phyloP scores from a whole-genome alignment of 345 rosid genomes.

The Hibiscus mutabilis region DNA sequence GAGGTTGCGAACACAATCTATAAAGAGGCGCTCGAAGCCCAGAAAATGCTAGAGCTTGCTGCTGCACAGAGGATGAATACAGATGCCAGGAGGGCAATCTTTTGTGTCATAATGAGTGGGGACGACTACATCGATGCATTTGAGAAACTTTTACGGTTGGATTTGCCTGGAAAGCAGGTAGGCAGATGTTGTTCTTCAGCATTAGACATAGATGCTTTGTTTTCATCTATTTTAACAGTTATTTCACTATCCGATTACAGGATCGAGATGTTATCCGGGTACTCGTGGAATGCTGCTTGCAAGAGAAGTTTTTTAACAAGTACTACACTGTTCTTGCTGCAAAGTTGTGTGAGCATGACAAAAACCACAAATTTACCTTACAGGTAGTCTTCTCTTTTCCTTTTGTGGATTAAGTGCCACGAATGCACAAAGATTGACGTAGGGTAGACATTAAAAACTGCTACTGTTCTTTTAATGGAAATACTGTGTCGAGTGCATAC shows the following conservation, averaged over 20 bases:
- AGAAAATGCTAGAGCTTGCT: slow-evolving; percentile 87
- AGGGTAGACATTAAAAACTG: background rate
- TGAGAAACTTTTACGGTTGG: slow-evolving; percentile 78
- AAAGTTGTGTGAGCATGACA: slow-evolving; percentile 78
- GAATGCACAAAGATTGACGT: background rate
- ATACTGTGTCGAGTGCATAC: background rate
- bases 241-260: slow-evolving; percentile 23
- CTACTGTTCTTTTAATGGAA: background rate
- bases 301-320: slow-evolving; percentile 80
- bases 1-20: slow-evolving; percentile 82
- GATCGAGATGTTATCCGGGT: slow-evolving; percentile 92
- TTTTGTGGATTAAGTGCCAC: background rate
- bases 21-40: slow-evolving; percentile 73
- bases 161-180: slow-evolving; percentile 80
- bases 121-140: slow-evolving; percentile 90
- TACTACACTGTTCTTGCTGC: slow-evolving; percentile 72
- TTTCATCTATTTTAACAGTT: background rate
- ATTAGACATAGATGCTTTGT: background rate
- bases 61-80: slow-evolving; percentile 90
- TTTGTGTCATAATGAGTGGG: slow-evolving; percentile 88
- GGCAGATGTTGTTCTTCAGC: background rate
- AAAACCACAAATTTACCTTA: slow-evolving; percentile 78
- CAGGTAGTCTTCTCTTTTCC: slow-evolving; percentile 42
- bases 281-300: slow-evolving; percentile 78
- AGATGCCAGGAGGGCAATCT: slow-evolving; percentile 80